These are phyloP conservation scores for Teunomyces tritomae DNA, from an alignment of 805 yeast genomes.

Conservation along the genomic window DNA sequence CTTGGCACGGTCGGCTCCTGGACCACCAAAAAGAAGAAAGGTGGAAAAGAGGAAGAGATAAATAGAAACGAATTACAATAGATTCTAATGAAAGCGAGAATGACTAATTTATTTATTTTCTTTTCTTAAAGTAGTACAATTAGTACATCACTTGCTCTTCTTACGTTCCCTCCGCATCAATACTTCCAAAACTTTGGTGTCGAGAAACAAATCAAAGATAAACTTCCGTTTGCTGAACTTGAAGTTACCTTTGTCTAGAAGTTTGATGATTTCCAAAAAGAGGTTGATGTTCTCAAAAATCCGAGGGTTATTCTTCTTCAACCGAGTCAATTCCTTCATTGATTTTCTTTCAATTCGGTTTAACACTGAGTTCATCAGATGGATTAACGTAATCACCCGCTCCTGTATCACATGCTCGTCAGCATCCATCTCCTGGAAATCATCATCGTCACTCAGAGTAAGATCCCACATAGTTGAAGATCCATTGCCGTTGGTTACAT, in stretches of 20 bases:
- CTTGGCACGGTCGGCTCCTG: not conserved
- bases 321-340: slow-evolving; percentile 51
- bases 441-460: slow-evolving; percentile 8
- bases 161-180: slow-evolving; percentile 47
- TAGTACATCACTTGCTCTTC: slow-evolving; percentile 1
- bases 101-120: not conserved
- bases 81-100: not conserved
- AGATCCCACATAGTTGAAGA: slow-evolving; percentile 2
- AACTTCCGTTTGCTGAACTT: slow-evolving; percentile 62
- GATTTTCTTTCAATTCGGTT: slow-evolving; percentile 51
- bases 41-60: not conserved
- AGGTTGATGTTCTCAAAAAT: slow-evolving; percentile 55
- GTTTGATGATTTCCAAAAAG: slow-evolving; percentile 48
- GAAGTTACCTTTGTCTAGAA: slow-evolving; percentile 58
- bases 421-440: slow-evolving; percentile 1
- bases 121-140: not conserved
- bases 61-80: not conserved
- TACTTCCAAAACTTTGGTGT: slow-evolving; percentile 50
- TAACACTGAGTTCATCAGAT: slow-evolving; percentile 48
- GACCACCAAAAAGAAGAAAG: not conserved
- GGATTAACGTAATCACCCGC: slow-evolving; percentile 36
- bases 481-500: not conserved
- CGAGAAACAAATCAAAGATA: slow-evolving; percentile 59
- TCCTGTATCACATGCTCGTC: slow-evolving; percentile 17
- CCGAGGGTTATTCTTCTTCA: slow-evolving; percentile 50